Conservation (phyloP, 352 stramenopile genomes). For the Pythium vanterpoolii region DNA sequence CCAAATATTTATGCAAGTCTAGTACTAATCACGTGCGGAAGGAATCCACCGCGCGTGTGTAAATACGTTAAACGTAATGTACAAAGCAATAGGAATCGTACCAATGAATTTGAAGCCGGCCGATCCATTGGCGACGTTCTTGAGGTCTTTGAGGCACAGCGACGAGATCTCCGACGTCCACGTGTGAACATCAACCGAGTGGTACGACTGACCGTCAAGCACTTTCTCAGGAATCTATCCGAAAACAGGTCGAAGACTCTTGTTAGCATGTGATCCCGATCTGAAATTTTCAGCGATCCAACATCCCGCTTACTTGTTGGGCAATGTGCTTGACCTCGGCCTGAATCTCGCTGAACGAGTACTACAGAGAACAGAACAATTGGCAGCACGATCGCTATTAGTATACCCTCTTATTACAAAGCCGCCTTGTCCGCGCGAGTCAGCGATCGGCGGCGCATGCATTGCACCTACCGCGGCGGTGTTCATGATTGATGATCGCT, state of each 20-base stretch:
- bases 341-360: conserved; percentile 83
- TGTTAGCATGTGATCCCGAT: background rate
- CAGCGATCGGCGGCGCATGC: background rate
- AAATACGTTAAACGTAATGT: background rate
- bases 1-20: conserved; percentile 3
- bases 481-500: background rate
- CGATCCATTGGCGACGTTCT: conserved; percentile 76
- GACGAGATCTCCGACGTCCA: conserved; percentile 80
- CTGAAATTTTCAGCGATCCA: background rate
- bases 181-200: conserved; percentile 74
- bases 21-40: background rate
- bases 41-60: background rate
- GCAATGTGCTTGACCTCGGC: conserved; percentile 86
- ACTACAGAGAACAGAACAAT: conserved; percentile 29
- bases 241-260: background rate
- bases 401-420: background rate
- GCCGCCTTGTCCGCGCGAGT: background rate
- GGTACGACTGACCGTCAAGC: conserved; percentile 62
- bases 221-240: conserved; percentile 70
- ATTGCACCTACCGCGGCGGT: background rate
- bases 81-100: conserved; percentile 23
- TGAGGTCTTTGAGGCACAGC: conserved; percentile 80
- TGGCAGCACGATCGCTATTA: background rate
- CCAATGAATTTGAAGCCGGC: conserved; percentile 89
- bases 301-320: conserved; percentile 47